These are phyloP conservation scores for Emiliania huxleyi DNA, from an alignment of 78 protist species.

Conservation along the genomic window DNA sequence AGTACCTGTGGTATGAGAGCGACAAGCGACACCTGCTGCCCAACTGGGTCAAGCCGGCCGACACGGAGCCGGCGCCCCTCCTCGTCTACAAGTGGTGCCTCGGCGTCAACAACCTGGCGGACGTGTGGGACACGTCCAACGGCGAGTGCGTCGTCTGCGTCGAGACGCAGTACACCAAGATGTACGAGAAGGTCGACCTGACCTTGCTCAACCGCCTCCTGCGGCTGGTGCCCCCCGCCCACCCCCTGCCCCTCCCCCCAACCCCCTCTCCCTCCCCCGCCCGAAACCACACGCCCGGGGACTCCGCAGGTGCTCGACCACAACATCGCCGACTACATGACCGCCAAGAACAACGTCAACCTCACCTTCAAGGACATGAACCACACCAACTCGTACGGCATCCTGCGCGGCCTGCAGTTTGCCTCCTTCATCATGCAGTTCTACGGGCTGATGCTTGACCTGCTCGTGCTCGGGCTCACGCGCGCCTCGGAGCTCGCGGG, in stretches of 20 bases:
- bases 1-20: conserved; percentile 99
- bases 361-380: conserved; percentile 98
- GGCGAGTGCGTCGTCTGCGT: conserved; percentile 94
- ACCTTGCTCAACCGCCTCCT: conserved; percentile 96
- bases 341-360: conserved; percentile 96
- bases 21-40: conserved; percentile 98
- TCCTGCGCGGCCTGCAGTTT: conserved; percentile 99
- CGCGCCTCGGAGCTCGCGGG: conserved; percentile 98
- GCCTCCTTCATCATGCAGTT: conserved; percentile 92
- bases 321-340: conserved; percentile 99
- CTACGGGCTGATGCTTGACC: conserved; percentile 92
- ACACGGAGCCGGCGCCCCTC: conserved; percentile 98
- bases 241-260: too few relatives aligned
- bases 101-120: conserved; percentile 94
- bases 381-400: conserved; percentile 93
- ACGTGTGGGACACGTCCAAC: conserved; percentile 89
- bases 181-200: conserved; percentile 97
- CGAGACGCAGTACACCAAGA: conserved; percentile 79
- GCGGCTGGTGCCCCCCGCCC: too few relatives aligned
- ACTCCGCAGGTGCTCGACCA: too few relatives aligned
- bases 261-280: too few relatives aligned
- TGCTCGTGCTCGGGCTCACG: conserved; percentile 93
- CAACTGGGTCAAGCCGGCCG: conserved; percentile 99
- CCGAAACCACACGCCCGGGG: too few relatives aligned
- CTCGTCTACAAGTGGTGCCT: conserved; percentile 99